Evolutionary conservation across 768 basidiomycete species (phyloP).

Genomic region (Lenzites betulinus): DNA sequence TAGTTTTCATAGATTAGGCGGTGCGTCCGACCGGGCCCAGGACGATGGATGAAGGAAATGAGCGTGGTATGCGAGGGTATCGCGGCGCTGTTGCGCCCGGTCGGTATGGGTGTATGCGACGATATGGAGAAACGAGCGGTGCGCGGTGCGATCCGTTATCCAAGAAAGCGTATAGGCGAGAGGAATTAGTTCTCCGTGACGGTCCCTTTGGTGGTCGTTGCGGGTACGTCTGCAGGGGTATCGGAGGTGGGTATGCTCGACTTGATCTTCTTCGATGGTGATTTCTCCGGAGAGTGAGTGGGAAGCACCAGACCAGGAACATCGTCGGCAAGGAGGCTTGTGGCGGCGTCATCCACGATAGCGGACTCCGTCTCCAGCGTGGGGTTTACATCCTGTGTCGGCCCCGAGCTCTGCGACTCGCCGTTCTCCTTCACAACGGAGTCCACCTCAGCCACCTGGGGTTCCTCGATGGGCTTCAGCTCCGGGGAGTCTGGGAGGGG

Average conservation of each 20-base stretch:
- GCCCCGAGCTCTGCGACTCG: background rate
- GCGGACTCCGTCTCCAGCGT: background rate
- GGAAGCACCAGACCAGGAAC: constrained; percentile 22
- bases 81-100: background rate
- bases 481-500: constrained; percentile 43
- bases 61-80: background rate
- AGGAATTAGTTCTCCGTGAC: background rate
- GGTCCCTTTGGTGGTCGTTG: background rate
- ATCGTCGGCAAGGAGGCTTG: constrained; percentile 10
- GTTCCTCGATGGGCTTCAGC: constrained; percentile 20
- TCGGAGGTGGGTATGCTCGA: background rate
- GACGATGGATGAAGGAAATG: background rate
- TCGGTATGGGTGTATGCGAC: background rate
- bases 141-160: background rate
- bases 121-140: background rate
- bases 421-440: background rate
- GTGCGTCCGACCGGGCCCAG: background rate
- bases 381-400: background rate
- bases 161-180: background rate
- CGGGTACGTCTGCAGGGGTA: background rate
- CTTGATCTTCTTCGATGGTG: background rate
- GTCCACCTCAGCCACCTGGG: constrained; percentile 5
- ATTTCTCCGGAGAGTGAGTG: background rate
- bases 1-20: constrained; percentile 16
- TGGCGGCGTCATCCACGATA: background rate